Percentiles rank a stretch among this genome's conserved stretches.
Evolutionary conservation across 2,329 filamentous ascomycete species (phyloP).

Genomic region (Fusarium sp.): DNA sequence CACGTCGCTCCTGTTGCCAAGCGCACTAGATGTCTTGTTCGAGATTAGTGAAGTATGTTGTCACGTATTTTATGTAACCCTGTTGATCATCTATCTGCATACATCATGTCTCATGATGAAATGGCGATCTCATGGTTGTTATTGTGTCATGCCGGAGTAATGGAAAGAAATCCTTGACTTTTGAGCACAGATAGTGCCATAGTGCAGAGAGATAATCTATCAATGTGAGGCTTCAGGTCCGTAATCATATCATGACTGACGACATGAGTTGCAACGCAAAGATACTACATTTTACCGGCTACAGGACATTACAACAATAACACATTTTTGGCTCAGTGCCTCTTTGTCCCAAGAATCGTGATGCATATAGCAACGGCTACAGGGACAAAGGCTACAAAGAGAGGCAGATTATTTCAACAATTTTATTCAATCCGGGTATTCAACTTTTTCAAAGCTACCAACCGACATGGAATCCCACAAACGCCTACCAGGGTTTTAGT

Average conservation of each 20-base stretch:
- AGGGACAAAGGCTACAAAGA: neutral
- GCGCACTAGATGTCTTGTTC: neutral
- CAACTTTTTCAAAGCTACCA: constrained; percentile 37
- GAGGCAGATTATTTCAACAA: neutral
- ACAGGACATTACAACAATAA: neutral
- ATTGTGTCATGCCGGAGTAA: neutral
- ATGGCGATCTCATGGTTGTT: constrained; percentile 13
- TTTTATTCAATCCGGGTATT: constrained; percentile 38
- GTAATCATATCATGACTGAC: neutral
- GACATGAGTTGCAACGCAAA: neutral
- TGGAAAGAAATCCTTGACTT: neutral
- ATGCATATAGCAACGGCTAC: too few relatives aligned
- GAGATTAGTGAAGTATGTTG: neutral
- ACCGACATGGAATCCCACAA: constrained; percentile 39
- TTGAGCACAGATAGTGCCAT: neutral
- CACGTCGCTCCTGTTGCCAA: neutral
- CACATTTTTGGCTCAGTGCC: neutral
- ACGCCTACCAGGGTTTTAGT: constrained; percentile 39
- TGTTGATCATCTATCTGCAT: constrained; percentile 16
- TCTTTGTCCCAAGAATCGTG: too few relatives aligned
- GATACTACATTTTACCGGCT: neutral
- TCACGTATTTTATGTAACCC: constrained; percentile 2
- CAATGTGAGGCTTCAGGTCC: too few relatives aligned
- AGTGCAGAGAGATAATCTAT: too few relatives aligned
- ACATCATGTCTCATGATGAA: constrained; percentile 26